Conservation (phyloP, 208 protist genomes). For the Trypanosoma mega region DNA sequence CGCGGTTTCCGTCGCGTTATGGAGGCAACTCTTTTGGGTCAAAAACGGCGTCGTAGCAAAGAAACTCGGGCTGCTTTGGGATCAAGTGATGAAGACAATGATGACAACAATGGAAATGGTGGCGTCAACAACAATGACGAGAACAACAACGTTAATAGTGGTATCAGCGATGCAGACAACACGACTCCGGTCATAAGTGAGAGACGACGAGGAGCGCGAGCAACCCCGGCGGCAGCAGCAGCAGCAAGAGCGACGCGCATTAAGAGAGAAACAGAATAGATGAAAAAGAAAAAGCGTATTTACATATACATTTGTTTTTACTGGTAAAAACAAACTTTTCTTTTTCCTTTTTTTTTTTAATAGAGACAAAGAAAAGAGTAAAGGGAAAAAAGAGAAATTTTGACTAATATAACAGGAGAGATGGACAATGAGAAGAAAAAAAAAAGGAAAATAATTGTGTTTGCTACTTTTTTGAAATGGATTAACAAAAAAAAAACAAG, state of each 20-base stretch:
- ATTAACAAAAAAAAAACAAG: neutral
- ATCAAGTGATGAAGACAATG: neutral
- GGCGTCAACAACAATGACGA: conserved; percentile 4
- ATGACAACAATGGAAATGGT: neutral
- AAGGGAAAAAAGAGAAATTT: conserved; percentile 2
- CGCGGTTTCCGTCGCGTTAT: conserved; percentile 55
- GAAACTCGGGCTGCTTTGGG: too few species aligned
- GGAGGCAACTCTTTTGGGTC: conserved; percentile 16
- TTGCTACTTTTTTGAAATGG: neutral
- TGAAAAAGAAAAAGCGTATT: neutral
- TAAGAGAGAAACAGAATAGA: conserved; percentile 8
- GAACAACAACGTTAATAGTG: neutral
- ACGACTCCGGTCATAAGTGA: neutral
- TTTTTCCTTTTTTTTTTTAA: conserved; percentile 17
- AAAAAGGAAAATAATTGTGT: neutral
- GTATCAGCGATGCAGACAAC: neutral
- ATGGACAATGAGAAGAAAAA: neutral
- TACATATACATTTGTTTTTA: conserved; percentile 5
- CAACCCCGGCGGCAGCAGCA: conserved; percentile 3
- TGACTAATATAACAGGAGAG: neutral
- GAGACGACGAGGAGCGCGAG: conserved; percentile 1
- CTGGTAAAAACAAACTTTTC: conserved; percentile 1
- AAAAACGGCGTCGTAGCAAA: too few species aligned
- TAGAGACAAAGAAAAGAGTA: neutral
- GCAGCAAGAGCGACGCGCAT: neutral